Base-by-base conservation (phyloP, 1,284 basidiomycete genomes). In the Microbotryum saponariae region DNA sequence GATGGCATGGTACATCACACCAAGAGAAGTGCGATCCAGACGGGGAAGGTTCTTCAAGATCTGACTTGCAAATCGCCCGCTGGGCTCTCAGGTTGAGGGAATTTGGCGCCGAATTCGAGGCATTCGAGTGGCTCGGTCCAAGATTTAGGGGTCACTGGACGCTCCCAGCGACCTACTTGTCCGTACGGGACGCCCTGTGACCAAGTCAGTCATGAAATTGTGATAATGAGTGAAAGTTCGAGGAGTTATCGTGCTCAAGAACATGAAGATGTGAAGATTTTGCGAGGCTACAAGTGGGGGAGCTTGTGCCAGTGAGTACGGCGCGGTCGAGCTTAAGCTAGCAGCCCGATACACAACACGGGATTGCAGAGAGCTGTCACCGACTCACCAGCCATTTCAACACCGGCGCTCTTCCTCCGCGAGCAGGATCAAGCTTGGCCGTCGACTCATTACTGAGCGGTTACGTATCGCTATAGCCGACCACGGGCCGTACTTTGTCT, bases 171-270 rank as follows among this genome's bases (percentile, higher is more conserved):
- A 1, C 23, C 12, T 2, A 64, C 67, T 21, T 51, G 48, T 1
- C 61, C 67, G 42, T 68, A 68, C 0, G 64, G 67, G n/a, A 68
- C 52, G 7, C 61, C 66, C 66, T 67, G 54, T 12, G 33, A 37
- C 33, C 25, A 37, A 16, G 23, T n/a, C 6, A 25, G 4, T 6
- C 9, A 20, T 29, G 23, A 14, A 58, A 42, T 31, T 16, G 9
- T 45, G 54, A 25, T 25, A 25, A 25, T 25, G 25, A 25, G 25
- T 25, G 25, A 25, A 25, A 25, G 25, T 4, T 25, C 25, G 4
- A 3, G 4, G 4, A 25, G 25, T 3, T 2, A 25, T 25, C 4
- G 25, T 25, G 25, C 25, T 25, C n/a, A n/a, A n/a, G n/a, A n/a
- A n/a, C n/a, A n/a, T 25, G 4, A 4, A 25, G 4, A 25, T 25